Percentiles rank a stretch among this genome's conserved stretches.
Evolutionary conservation across 345 rosid genomes (phyloP).

Genomic region (Populus deltoides): DNA sequence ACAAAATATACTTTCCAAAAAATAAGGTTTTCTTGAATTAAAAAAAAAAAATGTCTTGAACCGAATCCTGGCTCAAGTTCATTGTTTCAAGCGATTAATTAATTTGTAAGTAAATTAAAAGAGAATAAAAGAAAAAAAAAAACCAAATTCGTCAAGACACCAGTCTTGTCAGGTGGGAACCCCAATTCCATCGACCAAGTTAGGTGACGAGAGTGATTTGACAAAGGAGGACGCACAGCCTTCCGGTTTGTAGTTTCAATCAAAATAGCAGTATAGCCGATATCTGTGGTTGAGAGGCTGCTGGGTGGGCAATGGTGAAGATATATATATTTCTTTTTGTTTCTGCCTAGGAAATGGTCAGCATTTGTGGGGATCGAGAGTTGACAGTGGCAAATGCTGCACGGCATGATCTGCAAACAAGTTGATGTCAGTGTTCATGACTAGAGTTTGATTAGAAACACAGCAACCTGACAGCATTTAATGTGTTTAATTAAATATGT

Average conservation of each 20-base stretch:
- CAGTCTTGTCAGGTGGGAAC: too few species aligned
- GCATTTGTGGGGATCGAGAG: slow-evolving; percentile 1
- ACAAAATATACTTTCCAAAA: too few species aligned
- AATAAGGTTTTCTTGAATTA: too few species aligned
- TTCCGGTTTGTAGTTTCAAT: background rate
- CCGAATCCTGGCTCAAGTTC: too few species aligned
- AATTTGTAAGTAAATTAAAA: too few species aligned
- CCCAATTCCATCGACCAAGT: background rate
- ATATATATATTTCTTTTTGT: background rate
- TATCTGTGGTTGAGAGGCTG: background rate
- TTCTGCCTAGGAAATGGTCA: background rate
- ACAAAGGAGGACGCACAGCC: background rate
- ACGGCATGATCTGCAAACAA: background rate
- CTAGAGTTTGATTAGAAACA: background rate
- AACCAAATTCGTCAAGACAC: too few species aligned
- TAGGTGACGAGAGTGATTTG: background rate
- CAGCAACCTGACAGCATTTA: background rate
- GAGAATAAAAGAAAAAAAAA: too few species aligned
- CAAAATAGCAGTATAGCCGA: background rate
- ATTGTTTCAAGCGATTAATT: too few species aligned
- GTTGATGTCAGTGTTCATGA: background rate
- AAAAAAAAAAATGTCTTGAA: too few species aligned
- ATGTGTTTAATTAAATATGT: too few species aligned
- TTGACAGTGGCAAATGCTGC: slow-evolving; percentile 9
- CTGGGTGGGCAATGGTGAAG: background rate